Percentiles rank a stretch among this genome's conserved stretches.
These are phyloP conservation scores for Colletotrichum tropicale DNA, from an alignment of 2,329 filamentous ascomycete species.

Conservation along the genomic window DNA sequence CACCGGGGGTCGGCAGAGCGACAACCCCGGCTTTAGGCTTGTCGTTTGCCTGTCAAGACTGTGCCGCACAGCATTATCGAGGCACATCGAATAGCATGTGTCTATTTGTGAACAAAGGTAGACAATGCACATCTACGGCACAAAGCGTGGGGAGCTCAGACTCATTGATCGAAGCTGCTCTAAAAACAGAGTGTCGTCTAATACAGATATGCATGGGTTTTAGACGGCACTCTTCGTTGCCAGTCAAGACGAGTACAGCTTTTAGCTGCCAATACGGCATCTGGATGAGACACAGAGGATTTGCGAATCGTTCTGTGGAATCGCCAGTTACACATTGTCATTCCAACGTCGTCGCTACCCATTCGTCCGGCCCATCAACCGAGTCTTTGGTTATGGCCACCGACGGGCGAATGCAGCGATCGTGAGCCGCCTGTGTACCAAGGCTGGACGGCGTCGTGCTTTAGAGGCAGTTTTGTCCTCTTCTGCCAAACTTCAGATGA, in stretches of 20 bases:
- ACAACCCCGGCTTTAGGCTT: background rate
- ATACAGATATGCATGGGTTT: background rate
- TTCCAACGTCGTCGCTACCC: background rate
- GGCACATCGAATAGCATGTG: background rate
- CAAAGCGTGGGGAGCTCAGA: background rate
- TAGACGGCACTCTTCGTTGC: background rate
- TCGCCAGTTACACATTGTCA: background rate
- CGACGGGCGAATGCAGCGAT: conserved; percentile 1
- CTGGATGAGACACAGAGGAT: background rate
- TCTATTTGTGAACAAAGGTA: background rate
- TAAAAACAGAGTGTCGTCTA: background rate
- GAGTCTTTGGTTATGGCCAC: background rate
- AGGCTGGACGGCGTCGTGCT: background rate
- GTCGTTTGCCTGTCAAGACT: background rate
- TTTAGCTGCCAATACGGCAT: background rate
- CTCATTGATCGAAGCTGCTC: background rate
- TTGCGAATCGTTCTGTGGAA: background rate
- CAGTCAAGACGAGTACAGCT: background rate
- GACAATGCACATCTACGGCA: background rate
- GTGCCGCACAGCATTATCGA: background rate
- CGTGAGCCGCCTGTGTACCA: background rate
- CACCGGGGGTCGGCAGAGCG: background rate
- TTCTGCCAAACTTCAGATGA: background rate
- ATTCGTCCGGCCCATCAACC: background rate
- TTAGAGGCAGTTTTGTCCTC: background rate